These are phyloP conservation scores for Neolentinus lepideus DNA, from an alignment of 1,284 basidiomycete genomes.

Conservation along the genomic window DNA sequence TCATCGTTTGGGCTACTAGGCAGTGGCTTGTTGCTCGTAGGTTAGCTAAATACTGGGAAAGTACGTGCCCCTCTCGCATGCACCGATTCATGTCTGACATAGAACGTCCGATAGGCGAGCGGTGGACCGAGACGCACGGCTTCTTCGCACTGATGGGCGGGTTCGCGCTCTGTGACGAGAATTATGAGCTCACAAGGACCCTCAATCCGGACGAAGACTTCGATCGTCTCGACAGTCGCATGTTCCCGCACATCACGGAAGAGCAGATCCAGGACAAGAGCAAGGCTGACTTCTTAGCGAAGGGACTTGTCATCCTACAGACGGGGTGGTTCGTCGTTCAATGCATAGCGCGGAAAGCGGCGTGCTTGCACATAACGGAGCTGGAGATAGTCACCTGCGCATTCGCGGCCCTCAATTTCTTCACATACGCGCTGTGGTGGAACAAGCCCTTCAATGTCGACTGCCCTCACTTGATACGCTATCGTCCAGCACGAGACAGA, in stretches of 20 bases:
- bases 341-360: slow-evolving; percentile 1
- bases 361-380: slow-evolving; percentile 5
- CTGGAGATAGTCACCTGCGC: slow-evolving; percentile 8
- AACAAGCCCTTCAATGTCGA: slow-evolving; percentile 7
- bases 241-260: not conserved
- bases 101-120: not conserved
- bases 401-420: slow-evolving; percentile 4
- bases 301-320: slow-evolving; percentile 3
- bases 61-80: slow-evolving; percentile 2
- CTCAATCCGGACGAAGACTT: not conserved
- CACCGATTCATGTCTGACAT: not conserved
- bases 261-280: slow-evolving; percentile 9
- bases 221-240: not conserved
- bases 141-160: not conserved
- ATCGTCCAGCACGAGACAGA: not conserved
- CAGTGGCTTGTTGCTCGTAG: slow-evolving; percentile 6
- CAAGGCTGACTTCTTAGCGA: slow-evolving; percentile 8
- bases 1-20: slow-evolving; percentile 9
- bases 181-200: not conserved
- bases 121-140: not conserved
- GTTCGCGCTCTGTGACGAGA: not conserved
- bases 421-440: slow-evolving; percentile 8
- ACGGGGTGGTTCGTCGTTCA: slow-evolving; percentile 4
- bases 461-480: not conserved
- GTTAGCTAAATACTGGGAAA: not conserved